These are phyloP conservation scores for Berberis thunbergii DNA, from an alignment of 164 flowering plant genomes.

Conservation along the genomic window DNA sequence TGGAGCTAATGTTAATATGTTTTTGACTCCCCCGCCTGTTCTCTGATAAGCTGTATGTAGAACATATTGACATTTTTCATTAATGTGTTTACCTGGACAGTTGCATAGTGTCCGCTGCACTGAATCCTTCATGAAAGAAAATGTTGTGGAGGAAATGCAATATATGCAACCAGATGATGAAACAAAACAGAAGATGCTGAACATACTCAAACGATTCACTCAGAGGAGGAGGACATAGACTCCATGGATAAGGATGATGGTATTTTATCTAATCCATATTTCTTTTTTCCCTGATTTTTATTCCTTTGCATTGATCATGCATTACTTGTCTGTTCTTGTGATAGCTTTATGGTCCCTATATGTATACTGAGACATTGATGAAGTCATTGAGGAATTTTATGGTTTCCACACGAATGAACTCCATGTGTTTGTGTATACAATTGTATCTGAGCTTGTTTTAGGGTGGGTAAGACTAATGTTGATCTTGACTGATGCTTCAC, in stretches of 20 bases:
- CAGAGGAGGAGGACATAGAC: constrained; percentile 48
- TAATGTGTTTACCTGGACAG: constrained; percentile 20
- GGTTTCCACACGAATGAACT: too few relatives aligned
- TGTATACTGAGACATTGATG: too few relatives aligned
- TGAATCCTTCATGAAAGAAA: constrained; percentile 91
- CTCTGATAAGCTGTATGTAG: not conserved
- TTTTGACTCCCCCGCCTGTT: not conserved
- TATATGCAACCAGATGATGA: constrained; percentile 61
- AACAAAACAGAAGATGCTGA: constrained; percentile 71
- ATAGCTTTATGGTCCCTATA: too few relatives aligned
- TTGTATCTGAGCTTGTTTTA: not conserved
- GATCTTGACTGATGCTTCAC: not conserved
- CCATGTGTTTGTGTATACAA: too few relatives aligned
- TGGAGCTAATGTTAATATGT: not conserved
- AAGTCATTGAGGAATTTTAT: too few relatives aligned
- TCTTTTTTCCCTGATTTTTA: not conserved
- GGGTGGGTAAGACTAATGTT: not conserved
- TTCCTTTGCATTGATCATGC: not conserved
- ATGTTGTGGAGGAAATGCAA: constrained; percentile 70
- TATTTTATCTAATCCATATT: constrained; percentile 9
- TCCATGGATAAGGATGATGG: constrained; percentile 52
- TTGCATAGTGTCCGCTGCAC: constrained; percentile 76
- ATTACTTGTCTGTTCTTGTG: too few relatives aligned
- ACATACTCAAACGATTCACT: constrained; percentile 65
- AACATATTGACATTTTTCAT: not conserved